A percentile compares a stretch with the other conserved stretches of the same genome.
Evolutionary conservation across 108 stramenopile genomes (phyloP).

Genomic region (Fragilaria radians): DNA sequence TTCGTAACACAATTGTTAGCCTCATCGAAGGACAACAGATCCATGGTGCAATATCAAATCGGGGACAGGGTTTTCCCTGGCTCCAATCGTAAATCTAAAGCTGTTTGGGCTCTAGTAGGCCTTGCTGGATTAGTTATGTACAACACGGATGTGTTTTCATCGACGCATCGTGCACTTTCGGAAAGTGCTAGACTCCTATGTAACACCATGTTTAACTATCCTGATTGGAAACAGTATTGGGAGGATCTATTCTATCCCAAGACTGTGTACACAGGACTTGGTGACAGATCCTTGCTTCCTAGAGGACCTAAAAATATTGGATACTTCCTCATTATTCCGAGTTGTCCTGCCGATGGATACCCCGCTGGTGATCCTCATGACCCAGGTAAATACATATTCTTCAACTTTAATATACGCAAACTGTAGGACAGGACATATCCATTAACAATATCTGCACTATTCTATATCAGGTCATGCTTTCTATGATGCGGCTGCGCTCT

Average conservation of each 20-base stretch:
- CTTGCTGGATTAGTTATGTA: not conserved
- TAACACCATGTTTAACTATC: not conserved
- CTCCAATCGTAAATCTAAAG: no score
- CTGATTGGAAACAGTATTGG: constrained; percentile 1
- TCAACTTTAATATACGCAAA: not conserved
- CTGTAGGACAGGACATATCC: not conserved
- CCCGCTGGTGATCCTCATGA: not conserved
- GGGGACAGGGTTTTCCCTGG: no score
- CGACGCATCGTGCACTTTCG: not conserved
- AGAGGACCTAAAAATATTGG: not conserved
- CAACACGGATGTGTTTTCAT: not conserved
- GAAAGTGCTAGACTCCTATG: not conserved
- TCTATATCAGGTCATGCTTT: constrained; percentile 8
- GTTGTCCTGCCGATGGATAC: constrained; percentile 2
- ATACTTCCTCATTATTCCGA: not conserved
- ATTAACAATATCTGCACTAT: not conserved
- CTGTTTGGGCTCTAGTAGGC: no score
- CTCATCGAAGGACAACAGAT: no score
- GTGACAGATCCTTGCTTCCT: not conserved
- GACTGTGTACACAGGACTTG: not conserved
- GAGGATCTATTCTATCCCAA: not conserved
- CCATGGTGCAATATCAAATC: no score
- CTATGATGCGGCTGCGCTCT: constrained; percentile 5
- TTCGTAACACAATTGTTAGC: no score
- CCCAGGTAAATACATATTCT: constrained; percentile 1